Conservation (phyloP, 2,329 filamentous ascomycete species). For the Coniosporium tulheliwenetii region DNA sequence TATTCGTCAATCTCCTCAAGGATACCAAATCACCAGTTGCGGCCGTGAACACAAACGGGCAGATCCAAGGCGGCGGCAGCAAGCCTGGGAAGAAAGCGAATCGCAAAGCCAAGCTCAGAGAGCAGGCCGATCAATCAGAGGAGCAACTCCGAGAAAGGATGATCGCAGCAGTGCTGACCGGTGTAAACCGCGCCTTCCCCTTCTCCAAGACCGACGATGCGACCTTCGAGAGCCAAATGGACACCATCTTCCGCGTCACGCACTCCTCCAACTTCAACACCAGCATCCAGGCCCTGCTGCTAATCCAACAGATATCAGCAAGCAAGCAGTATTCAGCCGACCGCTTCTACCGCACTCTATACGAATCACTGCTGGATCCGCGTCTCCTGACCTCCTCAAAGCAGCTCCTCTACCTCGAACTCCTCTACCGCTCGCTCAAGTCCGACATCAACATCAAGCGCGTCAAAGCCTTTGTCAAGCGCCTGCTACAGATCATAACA, state of each 20-base stretch:
- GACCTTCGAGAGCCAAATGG: conserved; percentile 72
- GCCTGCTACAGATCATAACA: conserved; percentile 72
- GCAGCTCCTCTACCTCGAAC: conserved; percentile 85
- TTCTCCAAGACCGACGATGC: conserved; percentile 72
- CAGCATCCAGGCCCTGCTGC: conserved; percentile 82
- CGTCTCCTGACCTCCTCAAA: conserved; percentile 83
- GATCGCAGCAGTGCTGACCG: conserved; percentile 78
- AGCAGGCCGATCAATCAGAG: conserved; percentile 23
- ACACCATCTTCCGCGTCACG: conserved; percentile 89
- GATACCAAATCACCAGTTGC: conserved; percentile 12
- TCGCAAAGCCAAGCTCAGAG: conserved; percentile 23
- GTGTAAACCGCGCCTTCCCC: conserved; percentile 89
- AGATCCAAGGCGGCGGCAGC: conserved; percentile 38
- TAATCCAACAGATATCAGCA: conserved; percentile 82
- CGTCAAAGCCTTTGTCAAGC: conserved; percentile 91
- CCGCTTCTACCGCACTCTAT: conserved; percentile 86
- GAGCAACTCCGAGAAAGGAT: conserved; percentile 76
- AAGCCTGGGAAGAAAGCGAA: conserved; percentile 37
- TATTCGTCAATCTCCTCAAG: conserved; percentile 75
- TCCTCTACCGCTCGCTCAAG: conserved; percentile 78
- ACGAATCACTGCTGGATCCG: conserved; percentile 86
- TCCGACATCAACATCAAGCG: conserved; percentile 78
- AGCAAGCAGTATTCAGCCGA: conserved; percentile 71
- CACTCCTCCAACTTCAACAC: conserved; percentile 99
- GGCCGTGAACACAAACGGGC: conserved; percentile 32